These are phyloP conservation scores for Fusarium hostae DNA, from an alignment of 2,329 filamentous ascomycete genomes.

Conservation along the genomic window DNA sequence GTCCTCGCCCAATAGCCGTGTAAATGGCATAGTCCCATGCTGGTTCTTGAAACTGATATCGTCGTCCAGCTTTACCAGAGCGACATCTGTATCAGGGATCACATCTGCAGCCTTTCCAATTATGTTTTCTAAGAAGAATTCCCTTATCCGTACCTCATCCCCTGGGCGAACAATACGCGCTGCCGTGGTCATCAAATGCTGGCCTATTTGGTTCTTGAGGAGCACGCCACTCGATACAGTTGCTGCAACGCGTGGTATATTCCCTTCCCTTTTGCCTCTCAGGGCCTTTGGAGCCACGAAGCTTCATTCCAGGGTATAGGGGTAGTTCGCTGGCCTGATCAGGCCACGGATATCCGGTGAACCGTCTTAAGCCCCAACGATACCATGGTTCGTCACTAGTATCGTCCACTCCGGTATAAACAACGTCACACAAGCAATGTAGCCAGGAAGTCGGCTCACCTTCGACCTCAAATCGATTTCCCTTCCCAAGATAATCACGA, in stretches of 20 bases:
- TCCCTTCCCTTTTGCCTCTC: no score
- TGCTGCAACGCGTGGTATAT: no score
- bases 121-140: neutral
- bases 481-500: neutral
- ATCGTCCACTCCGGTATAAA: neutral
- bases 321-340: neutral
- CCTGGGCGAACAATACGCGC: neutral
- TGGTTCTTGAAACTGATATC: neutral
- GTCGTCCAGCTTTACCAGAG: neutral
- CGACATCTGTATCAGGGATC: neutral
- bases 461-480: neutral
- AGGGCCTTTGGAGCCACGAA: neutral
- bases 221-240: neutral
- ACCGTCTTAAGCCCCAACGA: neutral
- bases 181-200: neutral
- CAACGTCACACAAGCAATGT: neutral
- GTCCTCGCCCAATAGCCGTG: neutral
- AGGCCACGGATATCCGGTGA: no score
- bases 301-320: neutral
- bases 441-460: neutral
- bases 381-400: neutral
- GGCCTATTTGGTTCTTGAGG: neutral
- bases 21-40: neutral
- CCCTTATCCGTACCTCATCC: neutral
- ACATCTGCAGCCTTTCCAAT: neutral